Base-by-base conservation (phyloP, 2,329 filamentous ascomycete genomes). In the Tolypocladium pustulatum region DNA sequence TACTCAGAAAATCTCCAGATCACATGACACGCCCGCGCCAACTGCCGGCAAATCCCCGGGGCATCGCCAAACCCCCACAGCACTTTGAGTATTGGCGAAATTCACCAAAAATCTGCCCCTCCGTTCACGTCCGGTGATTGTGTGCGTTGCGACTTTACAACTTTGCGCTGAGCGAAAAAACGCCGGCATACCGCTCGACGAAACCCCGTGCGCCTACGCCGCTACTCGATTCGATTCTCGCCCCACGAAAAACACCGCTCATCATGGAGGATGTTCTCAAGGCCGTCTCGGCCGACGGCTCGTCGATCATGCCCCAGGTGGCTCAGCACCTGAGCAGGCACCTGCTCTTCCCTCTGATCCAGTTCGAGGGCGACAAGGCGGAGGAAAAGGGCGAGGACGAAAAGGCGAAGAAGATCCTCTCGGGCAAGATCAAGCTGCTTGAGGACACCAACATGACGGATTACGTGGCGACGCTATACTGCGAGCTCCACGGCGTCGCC, bases 391-490 rank as follows among this genome's bases (percentile, higher is more conserved):
- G 81, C 68, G 79, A 83, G 61, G 77, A 78, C 62, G 75, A 72
- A 43, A 76, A 81, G 75, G 76, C 83, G 58, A 80, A 80, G 68
- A 87, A 92, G 73, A 87, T 96, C 68, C 87, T 88, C 63, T 85
- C 89, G 72, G 86, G 91, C 68, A 96, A 96, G 76, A 96, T 93
- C 75, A 88, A 93, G 77, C 86, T 99, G 60, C 85, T 99, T 66
- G 93, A 96, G 79, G 87, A 91, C 74, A 97, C 94, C 70, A 97
- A 97, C 81, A 99, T 99, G 94, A 94, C 89, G 69, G 94, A 99
- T 76, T 99, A 96, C 73, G 90, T 97, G 58, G 92, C 92, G 70
- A 89, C 88, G 69, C 80, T 99, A 65, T 91, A 96, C 81, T 89
- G 89, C 73, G 89, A 97, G 70, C 85, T 99, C 65, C 86, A 97